A percentile compares a stretch with the other conserved stretches of the same genome.
These are phyloP conservation scores for Coelastrella sp. DNA, from an alignment of 139 green algal species.

Conservation along the genomic window DNA sequence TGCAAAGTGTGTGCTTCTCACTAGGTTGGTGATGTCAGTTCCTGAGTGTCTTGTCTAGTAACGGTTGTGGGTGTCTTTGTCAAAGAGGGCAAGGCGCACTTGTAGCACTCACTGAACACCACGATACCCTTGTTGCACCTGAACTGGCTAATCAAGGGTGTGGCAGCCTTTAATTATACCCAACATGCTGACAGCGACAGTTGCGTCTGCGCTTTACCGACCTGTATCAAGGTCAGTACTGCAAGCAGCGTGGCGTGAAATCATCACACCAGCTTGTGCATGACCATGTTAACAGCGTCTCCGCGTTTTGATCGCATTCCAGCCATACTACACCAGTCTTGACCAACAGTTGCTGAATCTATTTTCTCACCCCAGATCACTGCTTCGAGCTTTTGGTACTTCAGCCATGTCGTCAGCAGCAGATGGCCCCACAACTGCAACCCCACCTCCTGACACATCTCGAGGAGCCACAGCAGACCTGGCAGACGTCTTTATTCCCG, in stretches of 20 bases:
- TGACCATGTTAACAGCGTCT: too few relatives aligned
- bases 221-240: neutral
- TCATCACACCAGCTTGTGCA: too few relatives aligned
- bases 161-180: too few relatives aligned
- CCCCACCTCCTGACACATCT: constrained; percentile 75
- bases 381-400: neutral
- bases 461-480: constrained; percentile 87
- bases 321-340: neutral
- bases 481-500: constrained; percentile 75
- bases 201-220: neutral
- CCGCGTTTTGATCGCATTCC: too few relatives aligned
- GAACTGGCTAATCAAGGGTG: too few relatives aligned
- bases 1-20: too few relatives aligned
- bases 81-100: too few relatives aligned
- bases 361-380: neutral
- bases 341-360: neutral
- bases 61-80: too few relatives aligned
- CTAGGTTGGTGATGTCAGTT: too few relatives aligned
- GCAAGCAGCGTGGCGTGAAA: neutral
- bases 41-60: too few relatives aligned
- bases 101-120: too few relatives aligned
- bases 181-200: neutral
- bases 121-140: too few relatives aligned
- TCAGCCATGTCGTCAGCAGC: constrained; percentile 24
- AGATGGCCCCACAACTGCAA: constrained; percentile 46